phyloP scores from a whole-genome alignment of 768 basidiomycete genomes.

The Hericium coralloides region DNA sequence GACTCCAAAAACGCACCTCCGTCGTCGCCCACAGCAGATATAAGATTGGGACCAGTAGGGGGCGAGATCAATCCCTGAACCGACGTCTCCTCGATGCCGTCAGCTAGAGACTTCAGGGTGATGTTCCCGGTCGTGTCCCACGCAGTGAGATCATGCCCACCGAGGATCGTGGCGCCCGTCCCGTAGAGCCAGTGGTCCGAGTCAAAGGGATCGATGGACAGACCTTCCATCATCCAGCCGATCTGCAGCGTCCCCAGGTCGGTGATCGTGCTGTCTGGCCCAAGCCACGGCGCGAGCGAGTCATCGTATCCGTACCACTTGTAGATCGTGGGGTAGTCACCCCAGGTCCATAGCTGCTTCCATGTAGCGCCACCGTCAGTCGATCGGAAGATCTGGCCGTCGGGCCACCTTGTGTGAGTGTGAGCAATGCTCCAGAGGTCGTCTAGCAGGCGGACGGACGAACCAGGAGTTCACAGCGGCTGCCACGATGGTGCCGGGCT shows the following conservation, averaged over 20 bases:
- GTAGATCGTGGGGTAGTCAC: constrained; percentile 34
- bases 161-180: constrained; percentile 58
- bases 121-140: constrained; percentile 57
- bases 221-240: constrained; percentile 69
- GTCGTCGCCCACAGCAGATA: constrained; percentile 49
- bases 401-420: constrained; percentile 35
- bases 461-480: constrained; percentile 47
- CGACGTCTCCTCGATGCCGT: constrained; percentile 58
- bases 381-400: constrained; percentile 57
- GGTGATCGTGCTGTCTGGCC: constrained; percentile 37
- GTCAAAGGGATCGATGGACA: constrained; percentile 58
- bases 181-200: constrained; percentile 65
- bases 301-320: constrained; percentile 47
- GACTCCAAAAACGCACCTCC: constrained; percentile 28
- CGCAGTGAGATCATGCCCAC: constrained; percentile 44
- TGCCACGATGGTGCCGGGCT: constrained; percentile 59
- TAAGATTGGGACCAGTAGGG: constrained; percentile 45
- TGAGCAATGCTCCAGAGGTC: not conserved
- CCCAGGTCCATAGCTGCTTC: constrained; percentile 52
- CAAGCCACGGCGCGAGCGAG: constrained; percentile 51
- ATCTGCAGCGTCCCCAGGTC: constrained; percentile 39
- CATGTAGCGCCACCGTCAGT: constrained; percentile 50
- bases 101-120: constrained; percentile 48
- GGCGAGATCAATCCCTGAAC: constrained; percentile 52
- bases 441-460: not conserved